phyloP scores from a whole-genome alignment of 176 grass and related monocot genomes.

The Cenchrus americanus region DNA sequence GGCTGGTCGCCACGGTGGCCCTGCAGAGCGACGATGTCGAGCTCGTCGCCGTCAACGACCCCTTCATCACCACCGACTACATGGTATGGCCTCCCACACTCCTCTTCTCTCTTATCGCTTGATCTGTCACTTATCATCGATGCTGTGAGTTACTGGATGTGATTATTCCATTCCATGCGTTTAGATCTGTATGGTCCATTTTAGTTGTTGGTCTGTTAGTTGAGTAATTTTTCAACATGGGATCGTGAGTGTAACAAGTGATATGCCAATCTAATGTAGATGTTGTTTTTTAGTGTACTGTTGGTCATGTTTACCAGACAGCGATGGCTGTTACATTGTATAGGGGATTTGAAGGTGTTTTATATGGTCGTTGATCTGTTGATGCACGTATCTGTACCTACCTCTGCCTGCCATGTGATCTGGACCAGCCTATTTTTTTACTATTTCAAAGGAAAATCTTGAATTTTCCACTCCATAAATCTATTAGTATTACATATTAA shows the following conservation, averaged over 20 bases:
- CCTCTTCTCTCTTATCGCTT: background rate
- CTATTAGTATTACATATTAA: background rate
- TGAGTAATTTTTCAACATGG: too few species aligned
- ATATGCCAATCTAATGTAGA: background rate
- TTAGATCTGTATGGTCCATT: background rate
- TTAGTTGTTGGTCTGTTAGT: background rate
- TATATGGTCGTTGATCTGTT: background rate
- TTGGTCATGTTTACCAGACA: background rate
- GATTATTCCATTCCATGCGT: background rate
- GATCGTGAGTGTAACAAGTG: background rate
- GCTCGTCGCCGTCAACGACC: slow-evolving; percentile 83
- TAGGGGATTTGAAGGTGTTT: background rate
- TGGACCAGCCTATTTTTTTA: background rate
- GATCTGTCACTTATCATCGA: background rate
- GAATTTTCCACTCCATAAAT: background rate
- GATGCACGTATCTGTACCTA: background rate
- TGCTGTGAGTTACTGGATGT: background rate
- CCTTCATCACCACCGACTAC: slow-evolving; percentile 89
- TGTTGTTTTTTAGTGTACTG: background rate
- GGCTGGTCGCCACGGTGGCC: slow-evolving; percentile 75
- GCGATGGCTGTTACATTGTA: background rate
- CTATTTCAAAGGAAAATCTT: background rate
- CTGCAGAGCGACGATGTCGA: slow-evolving; percentile 84
- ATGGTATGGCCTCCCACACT: slow-evolving; percentile 48
- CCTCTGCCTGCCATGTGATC: background rate